Conservation (phyloP, 2,329 filamentous ascomycete species). For the Talaromyces sp. region DNA sequence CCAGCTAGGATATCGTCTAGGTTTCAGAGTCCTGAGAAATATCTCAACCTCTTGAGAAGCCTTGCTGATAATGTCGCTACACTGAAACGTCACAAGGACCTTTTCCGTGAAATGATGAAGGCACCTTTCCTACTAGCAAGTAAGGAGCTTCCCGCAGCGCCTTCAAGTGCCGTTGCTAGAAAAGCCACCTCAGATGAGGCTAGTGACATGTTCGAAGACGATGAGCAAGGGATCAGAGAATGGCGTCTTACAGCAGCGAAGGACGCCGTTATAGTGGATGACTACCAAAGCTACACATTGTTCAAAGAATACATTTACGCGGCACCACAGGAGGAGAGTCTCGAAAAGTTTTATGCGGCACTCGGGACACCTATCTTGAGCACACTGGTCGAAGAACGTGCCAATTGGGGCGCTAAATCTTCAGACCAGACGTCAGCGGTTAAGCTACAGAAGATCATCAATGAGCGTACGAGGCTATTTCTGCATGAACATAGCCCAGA, state of each 20-base stretch:
- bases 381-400: constrained; percentile 73
- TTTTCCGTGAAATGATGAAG: constrained; percentile 73
- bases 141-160: constrained; percentile 61
- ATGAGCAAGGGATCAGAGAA: constrained; percentile 67
- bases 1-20: constrained; percentile 77
- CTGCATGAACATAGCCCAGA: constrained; percentile 78
- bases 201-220: constrained; percentile 56
- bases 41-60: constrained; percentile 76
- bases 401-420: constrained; percentile 66
- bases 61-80: constrained; percentile 69
- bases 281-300: constrained; percentile 82
- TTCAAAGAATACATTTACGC: constrained; percentile 84
- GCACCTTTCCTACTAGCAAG: constrained; percentile 81
- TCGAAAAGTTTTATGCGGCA: constrained; percentile 81
- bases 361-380: constrained; percentile 78
- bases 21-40: constrained; percentile 79
- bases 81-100: constrained; percentile 73
- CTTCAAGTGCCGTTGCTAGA: constrained; percentile 23
- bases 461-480: constrained; percentile 87
- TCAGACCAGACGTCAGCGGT: constrained; percentile 67
- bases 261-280: constrained; percentile 77
- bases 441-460: constrained; percentile 73
- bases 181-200: constrained; percentile 27
- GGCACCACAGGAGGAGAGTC: constrained; percentile 81
- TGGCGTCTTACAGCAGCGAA: constrained; percentile 73